Percentiles rank a stretch among this genome's conserved stretches.
Conservation (phyloP, 1,284 basidiomycete species). For the Tilletia setariae region DNA sequence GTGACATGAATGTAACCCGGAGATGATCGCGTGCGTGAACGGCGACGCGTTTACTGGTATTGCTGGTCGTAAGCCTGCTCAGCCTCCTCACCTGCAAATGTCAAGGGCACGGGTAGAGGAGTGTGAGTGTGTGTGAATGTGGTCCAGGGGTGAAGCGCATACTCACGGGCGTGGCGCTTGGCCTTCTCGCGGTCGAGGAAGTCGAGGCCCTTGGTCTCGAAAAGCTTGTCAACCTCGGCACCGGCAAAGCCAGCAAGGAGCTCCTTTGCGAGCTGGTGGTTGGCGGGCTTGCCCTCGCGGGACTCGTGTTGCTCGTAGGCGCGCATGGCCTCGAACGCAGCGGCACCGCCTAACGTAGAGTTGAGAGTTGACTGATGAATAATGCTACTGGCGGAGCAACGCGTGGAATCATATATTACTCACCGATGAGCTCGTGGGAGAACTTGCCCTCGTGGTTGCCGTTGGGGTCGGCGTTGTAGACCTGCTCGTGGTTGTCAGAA, state of each 20-base stretch:
- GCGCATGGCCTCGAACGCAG: constrained; percentile 59
- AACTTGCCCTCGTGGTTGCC: constrained; percentile 40
- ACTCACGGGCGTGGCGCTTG: constrained; percentile 55
- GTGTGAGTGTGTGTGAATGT: no score
- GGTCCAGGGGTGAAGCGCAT: no score
- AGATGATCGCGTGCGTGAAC: no score
- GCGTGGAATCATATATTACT: no score
- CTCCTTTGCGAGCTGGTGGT: constrained; percentile 57
- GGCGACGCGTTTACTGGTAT: constrained; percentile 20
- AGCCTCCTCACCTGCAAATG: constrained; percentile 26
- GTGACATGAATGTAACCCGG: no score
- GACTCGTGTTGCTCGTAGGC: constrained; percentile 61
- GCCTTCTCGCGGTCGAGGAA: constrained; percentile 59
- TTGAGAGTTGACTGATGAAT: constrained; percentile 33
- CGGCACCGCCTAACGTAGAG: constrained; percentile 17
- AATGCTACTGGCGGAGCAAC: no score
- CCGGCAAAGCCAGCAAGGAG: constrained; percentile 55
- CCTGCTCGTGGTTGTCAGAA: not conserved
- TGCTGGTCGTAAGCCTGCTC: constrained; percentile 37
- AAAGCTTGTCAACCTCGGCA: constrained; percentile 47
- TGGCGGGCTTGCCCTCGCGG: constrained; percentile 51
- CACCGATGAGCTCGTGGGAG: constrained; percentile 67
- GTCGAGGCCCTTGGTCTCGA: constrained; percentile 58
- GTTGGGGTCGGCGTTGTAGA: constrained; percentile 15
- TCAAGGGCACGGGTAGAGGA: no score